Evolutionary conservation across 164 flowering plant genomes (phyloP), one percentile per base, ranked within the genome.

Genomic region (Hamamelis virginiana): DNA sequence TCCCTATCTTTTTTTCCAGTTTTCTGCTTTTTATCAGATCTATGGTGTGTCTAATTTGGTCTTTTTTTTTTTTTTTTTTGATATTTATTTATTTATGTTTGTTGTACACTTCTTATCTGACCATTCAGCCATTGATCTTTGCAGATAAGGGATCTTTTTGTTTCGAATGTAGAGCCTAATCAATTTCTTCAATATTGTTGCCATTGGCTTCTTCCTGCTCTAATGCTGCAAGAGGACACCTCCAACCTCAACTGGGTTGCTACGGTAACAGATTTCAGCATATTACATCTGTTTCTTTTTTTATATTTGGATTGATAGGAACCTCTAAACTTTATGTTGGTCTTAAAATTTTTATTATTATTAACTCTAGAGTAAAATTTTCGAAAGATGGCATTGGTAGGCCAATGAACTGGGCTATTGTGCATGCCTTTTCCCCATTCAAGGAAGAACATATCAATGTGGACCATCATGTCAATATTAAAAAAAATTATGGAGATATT

Each of bases 121-220:
- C 46, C 6, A 33, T 59, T 26, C 58, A 18, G 14, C 41, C 50
- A 33, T 28, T 73, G 18, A 23, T 65, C 57, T 52, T 69, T 83
- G 78, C 85, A 95, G 99, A 81, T 85, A 71, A 80, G 96, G 18
- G 87, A 83, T 33, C 85, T 90, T 64, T 96, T 93, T 76, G 74
- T 86, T 50, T 60, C 67, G 23, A 76, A 81, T 60, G 75, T 84
- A 38, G 97, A 92, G 66, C 90, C 98, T 41, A 79, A 71, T 50
- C 78, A 74, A 77, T 96, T 96, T 65, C 28, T 93, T 73, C 93
- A 84, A 55, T 90, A 84, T 75, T 89, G 97, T 76, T 93, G 94
- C 84, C 82, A 75, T 58, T 96, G 98, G 98, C 96, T 96, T 69
- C 94, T 96, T 74, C 97, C 99, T n/a, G 87, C 92, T 70, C 78